A percentile compares a stretch with the other conserved stretches of the same genome.
Evolutionary conservation across 2,329 filamentous ascomycete species (phyloP).

Genomic region (Pyrenochaeta sp.): DNA sequence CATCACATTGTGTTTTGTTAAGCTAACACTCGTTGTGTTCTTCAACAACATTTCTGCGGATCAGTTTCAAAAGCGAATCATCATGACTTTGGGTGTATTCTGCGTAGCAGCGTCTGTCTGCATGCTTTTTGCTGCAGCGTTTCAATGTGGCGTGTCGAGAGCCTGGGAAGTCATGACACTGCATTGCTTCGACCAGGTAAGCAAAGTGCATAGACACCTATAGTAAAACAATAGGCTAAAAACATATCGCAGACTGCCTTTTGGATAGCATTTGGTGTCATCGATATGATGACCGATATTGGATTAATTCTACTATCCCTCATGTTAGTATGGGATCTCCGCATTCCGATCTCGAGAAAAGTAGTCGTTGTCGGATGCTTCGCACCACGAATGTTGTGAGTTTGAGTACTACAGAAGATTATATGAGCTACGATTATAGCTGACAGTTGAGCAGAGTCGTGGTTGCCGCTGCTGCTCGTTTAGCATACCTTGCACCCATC

Average conservation of each 20-base stretch:
- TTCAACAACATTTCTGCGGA: slow-evolving; percentile 21
- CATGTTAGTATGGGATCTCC: slow-evolving; percentile 29
- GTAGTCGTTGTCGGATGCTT: slow-evolving; percentile 30
- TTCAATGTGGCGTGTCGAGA: slow-evolving; percentile 29
- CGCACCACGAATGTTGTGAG: slow-evolving; percentile 24
- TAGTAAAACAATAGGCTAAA: slow-evolving; percentile 8
- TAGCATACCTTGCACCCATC: slow-evolving; percentile 30
- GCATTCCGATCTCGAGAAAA: slow-evolving; percentile 23
- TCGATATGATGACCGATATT: slow-evolving; percentile 34
- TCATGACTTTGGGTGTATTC: slow-evolving; percentile 12
- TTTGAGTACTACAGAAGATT: background rate
- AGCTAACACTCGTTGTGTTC: slow-evolving; percentile 28
- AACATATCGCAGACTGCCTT: slow-evolving; percentile 27
- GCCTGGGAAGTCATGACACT: slow-evolving; percentile 32
- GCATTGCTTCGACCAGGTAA: slow-evolving; percentile 30
- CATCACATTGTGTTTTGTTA: slow-evolving; percentile 22
- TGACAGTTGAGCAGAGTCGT: slow-evolving; percentile 13
- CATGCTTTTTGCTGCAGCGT: slow-evolving; percentile 28
- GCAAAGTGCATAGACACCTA: slow-evolving; percentile 1
- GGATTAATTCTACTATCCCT: slow-evolving; percentile 33
- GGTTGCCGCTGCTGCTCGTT: slow-evolving; percentile 21
- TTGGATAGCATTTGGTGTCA: slow-evolving; percentile 36
- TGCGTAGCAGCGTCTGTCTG: background rate
- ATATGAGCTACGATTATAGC: no score
- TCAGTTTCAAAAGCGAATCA: slow-evolving; percentile 13